A percentile compares a stretch with the other conserved stretches of the same genome.
phyloP scores from a whole-genome alignment of 306 rosid genomes.

The Benincasa hispida region DNA sequence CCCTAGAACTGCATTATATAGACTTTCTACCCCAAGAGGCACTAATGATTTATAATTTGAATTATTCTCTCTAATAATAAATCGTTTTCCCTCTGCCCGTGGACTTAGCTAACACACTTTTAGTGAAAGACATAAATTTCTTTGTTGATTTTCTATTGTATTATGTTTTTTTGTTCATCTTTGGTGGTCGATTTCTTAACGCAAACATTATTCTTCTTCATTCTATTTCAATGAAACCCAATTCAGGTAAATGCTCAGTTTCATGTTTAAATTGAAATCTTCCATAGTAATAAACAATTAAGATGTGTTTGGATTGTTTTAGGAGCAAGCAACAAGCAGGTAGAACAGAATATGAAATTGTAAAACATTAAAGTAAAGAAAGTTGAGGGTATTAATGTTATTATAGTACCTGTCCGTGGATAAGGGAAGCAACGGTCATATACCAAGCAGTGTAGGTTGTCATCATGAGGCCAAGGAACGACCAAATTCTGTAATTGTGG shows the following conservation, averaged over 20 bases:
- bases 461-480: slow-evolving; percentile 86
- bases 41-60: no score
- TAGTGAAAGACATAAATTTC: no score
- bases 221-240: background rate
- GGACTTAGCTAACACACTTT: no score
- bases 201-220: background rate
- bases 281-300: background rate
- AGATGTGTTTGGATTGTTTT: background rate
- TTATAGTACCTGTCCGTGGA: slow-evolving; percentile 69
- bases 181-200: no score
- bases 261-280: background rate
- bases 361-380: background rate
- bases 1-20: no score
- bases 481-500: slow-evolving; percentile 95
- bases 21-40: no score
- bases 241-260: background rate
- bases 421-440: slow-evolving; percentile 82
- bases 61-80: no score
- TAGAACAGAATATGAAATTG: background rate
- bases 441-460: slow-evolving; percentile 96
- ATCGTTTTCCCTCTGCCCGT: no score
- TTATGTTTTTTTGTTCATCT: no score
- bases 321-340: background rate
- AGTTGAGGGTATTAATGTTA: background rate
- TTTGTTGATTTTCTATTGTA: no score